Conservation (phyloP, 2,329 filamentous ascomycete genomes). For the Sporothrix pseudoabietina region DNA sequence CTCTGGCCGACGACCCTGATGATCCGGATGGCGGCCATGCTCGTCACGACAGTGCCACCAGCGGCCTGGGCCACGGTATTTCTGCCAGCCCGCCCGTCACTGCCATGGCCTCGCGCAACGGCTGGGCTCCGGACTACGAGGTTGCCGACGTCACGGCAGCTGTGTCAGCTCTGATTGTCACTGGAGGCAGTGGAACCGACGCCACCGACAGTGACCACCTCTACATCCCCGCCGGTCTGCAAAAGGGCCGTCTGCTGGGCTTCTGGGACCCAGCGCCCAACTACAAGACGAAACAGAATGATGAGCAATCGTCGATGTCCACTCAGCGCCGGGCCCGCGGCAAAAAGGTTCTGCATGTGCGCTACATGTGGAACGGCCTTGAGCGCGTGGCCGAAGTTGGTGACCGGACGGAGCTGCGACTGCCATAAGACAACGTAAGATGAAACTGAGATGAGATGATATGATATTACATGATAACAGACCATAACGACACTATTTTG, state of each 20-base stretch:
- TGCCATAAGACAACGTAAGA: slow-evolving; percentile 37
- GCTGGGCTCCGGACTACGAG: slow-evolving; percentile 41
- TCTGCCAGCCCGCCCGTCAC: slow-evolving; percentile 35
- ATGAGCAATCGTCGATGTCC: not conserved
- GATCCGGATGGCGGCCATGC: slow-evolving; percentile 35
- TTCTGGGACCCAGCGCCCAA: slow-evolving; percentile 56
- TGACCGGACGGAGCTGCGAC: slow-evolving; percentile 43
- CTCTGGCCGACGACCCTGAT: slow-evolving; percentile 30
- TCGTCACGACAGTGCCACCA: slow-evolving; percentile 28
- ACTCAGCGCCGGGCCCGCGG: slow-evolving; percentile 26
- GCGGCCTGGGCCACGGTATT: not conserved
- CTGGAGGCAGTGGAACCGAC: slow-evolving; percentile 37
- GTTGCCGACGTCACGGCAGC: slow-evolving; percentile 55
- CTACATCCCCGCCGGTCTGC: slow-evolving; percentile 46
- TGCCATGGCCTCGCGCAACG: slow-evolving; percentile 37
- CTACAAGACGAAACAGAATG: slow-evolving; percentile 20
- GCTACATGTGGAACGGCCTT: slow-evolving; percentile 47
- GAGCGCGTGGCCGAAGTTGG: slow-evolving; percentile 44
- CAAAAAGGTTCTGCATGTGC: slow-evolving; percentile 51
- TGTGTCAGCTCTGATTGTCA: slow-evolving; percentile 48
- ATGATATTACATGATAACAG: not conserved
- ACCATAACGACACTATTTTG: not conserved
- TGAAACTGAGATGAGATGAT: not conserved
- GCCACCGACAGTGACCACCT: slow-evolving; percentile 35
- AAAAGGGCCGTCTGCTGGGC: slow-evolving; percentile 50